These are phyloP conservation scores for Begonia peltatifolia DNA, from an alignment of 306 rosid species.

Conservation along the genomic window DNA sequence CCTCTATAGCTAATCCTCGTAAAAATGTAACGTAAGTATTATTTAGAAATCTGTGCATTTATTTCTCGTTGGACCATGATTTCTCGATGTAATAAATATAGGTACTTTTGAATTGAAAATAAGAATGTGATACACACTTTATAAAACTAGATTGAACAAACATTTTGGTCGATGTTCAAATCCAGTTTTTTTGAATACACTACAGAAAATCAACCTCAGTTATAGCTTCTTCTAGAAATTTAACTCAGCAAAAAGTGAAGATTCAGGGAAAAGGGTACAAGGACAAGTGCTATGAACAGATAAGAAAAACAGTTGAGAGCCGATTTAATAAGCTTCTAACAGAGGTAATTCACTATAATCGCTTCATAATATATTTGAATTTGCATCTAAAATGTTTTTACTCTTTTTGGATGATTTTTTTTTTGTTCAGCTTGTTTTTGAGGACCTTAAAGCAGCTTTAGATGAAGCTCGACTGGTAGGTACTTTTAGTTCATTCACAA, in stretches of 20 bases:
- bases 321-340: constrained; percentile 78
- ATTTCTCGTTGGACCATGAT: background rate
- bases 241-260: constrained; percentile 65
- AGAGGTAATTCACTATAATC: constrained; percentile 33
- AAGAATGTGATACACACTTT: background rate
- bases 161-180: constrained; percentile 9
- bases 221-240: constrained; percentile 47
- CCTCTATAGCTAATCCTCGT: constrained; percentile 60
- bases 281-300: constrained; percentile 93
- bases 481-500: background rate
- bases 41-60: background rate
- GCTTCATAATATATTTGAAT: background rate
- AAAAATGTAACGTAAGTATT: constrained; percentile 43
- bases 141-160: background rate
- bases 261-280: constrained; percentile 80
- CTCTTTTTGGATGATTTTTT: constrained; percentile 12
- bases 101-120: too few relatives aligned
- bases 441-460: constrained; percentile 88
- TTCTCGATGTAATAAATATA: background rate
- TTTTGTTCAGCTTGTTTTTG: constrained; percentile 60
- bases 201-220: constrained; percentile 49
- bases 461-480: constrained; percentile 86
- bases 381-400: background rate
- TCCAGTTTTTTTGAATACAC: constrained; percentile 11
- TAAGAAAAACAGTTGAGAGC: constrained; percentile 81